A percentile compares a stretch with the other conserved stretches of the same genome.
phyloP scores from a whole-genome alignment of 2,329 filamentous ascomycete species.

The Sarocladium strictum region DNA sequence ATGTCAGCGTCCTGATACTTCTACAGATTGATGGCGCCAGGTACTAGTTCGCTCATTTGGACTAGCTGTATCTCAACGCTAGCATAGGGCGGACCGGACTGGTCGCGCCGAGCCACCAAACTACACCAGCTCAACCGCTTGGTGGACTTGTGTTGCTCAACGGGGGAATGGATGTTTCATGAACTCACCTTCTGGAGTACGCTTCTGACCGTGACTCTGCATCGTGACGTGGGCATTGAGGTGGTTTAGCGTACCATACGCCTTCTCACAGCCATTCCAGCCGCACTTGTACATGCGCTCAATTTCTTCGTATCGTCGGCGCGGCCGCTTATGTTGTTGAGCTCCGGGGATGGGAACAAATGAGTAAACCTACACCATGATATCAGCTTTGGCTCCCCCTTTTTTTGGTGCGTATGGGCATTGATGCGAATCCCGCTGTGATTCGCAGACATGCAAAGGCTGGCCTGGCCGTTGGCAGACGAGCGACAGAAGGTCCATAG shows the following conservation, averaged over 20 bases:
- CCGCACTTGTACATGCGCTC: conserved; percentile 99
- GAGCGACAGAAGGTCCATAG: too few relatives aligned
- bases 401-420: too few relatives aligned
- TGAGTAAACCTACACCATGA: conserved; percentile 93
- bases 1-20: not conserved
- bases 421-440: too few relatives aligned
- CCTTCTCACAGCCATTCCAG: conserved; percentile 97
- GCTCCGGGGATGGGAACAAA: conserved; percentile 96
- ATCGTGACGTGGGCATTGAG: conserved; percentile 97
- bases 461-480: too few relatives aligned
- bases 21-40: not conserved
- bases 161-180: too few relatives aligned
- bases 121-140: not conserved
- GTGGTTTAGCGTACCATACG: conserved; percentile 95
- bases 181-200: conserved; percentile 91
- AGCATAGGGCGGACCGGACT: conserved; percentile 5
- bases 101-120: conserved; percentile 1
- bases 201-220: conserved; percentile 92
- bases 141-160: too few relatives aligned
- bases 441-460: not conserved
- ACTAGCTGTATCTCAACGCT: conserved; percentile 7
- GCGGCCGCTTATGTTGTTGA: conserved; percentile 92
- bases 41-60: not conserved
- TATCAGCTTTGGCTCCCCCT: too few relatives aligned
- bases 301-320: conserved; percentile 93